Evolutionary conservation across 202 grass and related monocot genomes (phyloP).

Genomic region (Zoysia matrella): DNA sequence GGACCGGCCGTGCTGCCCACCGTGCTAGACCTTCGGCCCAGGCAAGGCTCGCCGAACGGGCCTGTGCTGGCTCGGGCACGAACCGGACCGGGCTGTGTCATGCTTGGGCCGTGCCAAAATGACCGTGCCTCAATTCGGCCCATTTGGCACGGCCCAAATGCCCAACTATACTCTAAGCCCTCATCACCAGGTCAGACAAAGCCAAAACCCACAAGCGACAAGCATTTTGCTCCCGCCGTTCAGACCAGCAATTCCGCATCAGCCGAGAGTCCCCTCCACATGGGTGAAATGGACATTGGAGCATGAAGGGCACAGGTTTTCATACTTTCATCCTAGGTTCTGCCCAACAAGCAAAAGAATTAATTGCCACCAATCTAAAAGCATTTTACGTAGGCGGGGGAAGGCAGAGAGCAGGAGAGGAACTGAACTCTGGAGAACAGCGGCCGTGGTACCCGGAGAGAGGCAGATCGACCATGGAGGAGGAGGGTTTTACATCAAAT

Average conservation of each 20-base stretch:
- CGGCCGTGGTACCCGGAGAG: neutral
- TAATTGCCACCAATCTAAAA: neutral
- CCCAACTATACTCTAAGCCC: neutral
- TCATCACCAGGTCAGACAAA: neutral
- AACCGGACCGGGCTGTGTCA: too few relatives aligned
- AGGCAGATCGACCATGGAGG: neutral
- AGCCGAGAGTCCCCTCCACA: neutral
- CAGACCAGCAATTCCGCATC: neutral
- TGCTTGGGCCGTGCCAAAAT: too few relatives aligned
- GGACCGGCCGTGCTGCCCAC: too few relatives aligned
- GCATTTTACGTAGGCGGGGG: neutral
- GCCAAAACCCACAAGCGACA: neutral
- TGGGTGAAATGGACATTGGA: neutral
- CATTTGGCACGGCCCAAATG: too few relatives aligned
- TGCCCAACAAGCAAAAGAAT: neutral
- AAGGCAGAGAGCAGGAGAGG: neutral
- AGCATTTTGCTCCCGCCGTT: neutral
- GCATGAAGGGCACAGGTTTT: neutral
- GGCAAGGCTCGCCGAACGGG: too few relatives aligned
- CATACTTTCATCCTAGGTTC: neutral
- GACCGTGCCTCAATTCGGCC: too few relatives aligned
- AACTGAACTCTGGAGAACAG: conserved; percentile 3
- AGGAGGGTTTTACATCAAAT: conserved; percentile 11
- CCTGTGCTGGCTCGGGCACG: too few relatives aligned
- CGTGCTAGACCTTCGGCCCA: too few relatives aligned